A percentile compares a stretch with the other conserved stretches of the same genome.
phyloP scores from a whole-genome alignment of 257 asterid genomes.

The Solanum raphanifolium region DNA sequence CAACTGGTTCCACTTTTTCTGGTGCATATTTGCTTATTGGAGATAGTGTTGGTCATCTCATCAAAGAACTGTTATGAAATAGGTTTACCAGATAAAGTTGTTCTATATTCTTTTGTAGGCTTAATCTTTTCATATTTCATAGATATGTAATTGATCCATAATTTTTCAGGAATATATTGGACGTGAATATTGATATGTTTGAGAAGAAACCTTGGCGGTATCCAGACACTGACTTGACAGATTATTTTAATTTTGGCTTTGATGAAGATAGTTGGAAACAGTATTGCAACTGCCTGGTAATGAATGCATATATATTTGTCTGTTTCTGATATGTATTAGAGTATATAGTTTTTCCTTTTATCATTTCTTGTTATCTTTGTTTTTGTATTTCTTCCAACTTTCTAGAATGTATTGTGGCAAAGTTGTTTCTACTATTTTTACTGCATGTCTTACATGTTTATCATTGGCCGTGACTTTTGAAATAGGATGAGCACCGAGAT shows the following conservation, averaged over 20 bases:
- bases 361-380: neutral
- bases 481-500: constrained; percentile 16
- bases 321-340: neutral
- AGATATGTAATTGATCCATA: neutral
- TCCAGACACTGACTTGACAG: constrained; percentile 24
- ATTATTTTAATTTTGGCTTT: constrained; percentile 36
- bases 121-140: neutral
- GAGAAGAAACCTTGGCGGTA: constrained; percentile 30
- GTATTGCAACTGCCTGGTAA: constrained; percentile 25
- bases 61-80: neutral
- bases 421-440: neutral
- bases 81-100: neutral
- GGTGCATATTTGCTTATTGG: neutral
- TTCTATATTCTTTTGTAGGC: neutral
- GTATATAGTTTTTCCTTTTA: neutral
- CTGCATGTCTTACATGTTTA: neutral
- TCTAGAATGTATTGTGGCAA: neutral
- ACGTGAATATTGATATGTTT: constrained; percentile 20
- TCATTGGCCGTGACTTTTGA: neutral
- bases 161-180: constrained; percentile 25
- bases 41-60: neutral
- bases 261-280: constrained; percentile 33
- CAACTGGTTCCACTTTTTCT: neutral
- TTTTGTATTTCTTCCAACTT: neutral
- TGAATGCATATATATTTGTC: neutral